These are phyloP conservation scores for Salix koriyanagi DNA, from an alignment of 345 rosid species.

Conservation along the genomic window DNA sequence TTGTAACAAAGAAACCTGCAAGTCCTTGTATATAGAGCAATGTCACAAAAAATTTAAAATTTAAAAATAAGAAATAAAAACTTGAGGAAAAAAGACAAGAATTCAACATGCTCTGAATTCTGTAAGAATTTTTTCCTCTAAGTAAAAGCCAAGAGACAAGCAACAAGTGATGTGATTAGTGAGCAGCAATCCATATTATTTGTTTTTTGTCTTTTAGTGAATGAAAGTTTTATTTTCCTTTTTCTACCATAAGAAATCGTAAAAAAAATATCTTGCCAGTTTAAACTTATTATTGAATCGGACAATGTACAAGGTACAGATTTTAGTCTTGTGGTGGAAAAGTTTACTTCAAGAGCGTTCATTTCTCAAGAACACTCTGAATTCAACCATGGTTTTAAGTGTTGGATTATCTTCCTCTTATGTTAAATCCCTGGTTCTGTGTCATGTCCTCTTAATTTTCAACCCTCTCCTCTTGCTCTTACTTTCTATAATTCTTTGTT, in stretches of 20 bases:
- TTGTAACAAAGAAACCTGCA: conserved; percentile 92
- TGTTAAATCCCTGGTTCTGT: neutral
- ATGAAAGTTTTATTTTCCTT: neutral
- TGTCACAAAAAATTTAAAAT: conserved; percentile 11
- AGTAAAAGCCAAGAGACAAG: neutral
- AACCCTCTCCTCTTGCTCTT: neutral
- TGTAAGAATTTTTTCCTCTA: neutral
- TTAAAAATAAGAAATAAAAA: neutral
- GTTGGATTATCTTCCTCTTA: neutral
- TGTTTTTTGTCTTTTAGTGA: neutral
- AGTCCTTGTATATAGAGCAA: conserved; percentile 22
- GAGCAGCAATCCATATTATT: neutral
- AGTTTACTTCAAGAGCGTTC: neutral
- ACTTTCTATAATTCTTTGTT: neutral
- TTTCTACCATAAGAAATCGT: neutral
- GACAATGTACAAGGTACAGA: neutral
- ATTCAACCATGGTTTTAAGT: neutral
- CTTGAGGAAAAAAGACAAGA: neutral
- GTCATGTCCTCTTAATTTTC: neutral
- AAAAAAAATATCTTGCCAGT: neutral
- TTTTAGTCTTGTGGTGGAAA: too few species aligned
- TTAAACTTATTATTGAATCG: neutral
- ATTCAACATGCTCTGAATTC: neutral
- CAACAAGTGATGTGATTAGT: neutral
- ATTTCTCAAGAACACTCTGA: neutral